Evolutionary conservation across 768 basidiomycete species (phyloP).

Genomic region (Mycena crocata): DNA sequence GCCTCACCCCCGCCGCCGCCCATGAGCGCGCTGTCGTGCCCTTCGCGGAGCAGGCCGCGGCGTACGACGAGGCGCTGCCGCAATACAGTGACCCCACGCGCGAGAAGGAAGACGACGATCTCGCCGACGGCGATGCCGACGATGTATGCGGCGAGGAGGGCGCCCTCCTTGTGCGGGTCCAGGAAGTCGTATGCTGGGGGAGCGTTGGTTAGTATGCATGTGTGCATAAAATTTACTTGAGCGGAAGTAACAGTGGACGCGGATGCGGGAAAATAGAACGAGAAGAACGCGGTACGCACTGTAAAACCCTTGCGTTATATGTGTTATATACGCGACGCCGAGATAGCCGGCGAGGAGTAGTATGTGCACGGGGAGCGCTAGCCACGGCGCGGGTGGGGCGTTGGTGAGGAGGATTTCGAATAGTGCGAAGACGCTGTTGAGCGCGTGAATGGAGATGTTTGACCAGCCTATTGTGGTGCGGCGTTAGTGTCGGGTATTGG

Average conservation of each 20-base stretch:
- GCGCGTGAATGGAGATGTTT: slow-evolving; percentile 68
- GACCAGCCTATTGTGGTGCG: slow-evolving; percentile 59
- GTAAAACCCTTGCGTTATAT: slow-evolving; percentile 71
- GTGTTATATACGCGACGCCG: slow-evolving; percentile 76
- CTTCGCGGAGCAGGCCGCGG: not conserved
- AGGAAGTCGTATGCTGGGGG: slow-evolving; percentile 73
- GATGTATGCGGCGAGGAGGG: slow-evolving; percentile 69
- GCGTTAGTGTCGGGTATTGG: too few relatives aligned
- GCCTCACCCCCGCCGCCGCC: slow-evolving; percentile 37
- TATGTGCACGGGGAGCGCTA: slow-evolving; percentile 57
- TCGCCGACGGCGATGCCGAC: slow-evolving; percentile 67
- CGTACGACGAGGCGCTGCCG: slow-evolving; percentile 47
- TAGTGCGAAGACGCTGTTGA: slow-evolving; percentile 68
- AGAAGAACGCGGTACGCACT: slow-evolving; percentile 52
- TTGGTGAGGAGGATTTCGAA: slow-evolving; percentile 71
- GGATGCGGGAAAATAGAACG: not conserved
- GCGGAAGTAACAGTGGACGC: not conserved
- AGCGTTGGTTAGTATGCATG: not conserved
- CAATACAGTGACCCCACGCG: slow-evolving; percentile 53
- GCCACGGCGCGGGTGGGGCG: slow-evolving; percentile 63
- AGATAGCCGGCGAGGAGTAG: slow-evolving; percentile 68
- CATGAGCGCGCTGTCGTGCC: slow-evolving; percentile 7
- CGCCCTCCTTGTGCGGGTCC: slow-evolving; percentile 58
- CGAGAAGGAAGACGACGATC: slow-evolving; percentile 62
- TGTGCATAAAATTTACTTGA: not conserved